Evolutionary conservation across 768 basidiomycete species (phyloP), one percentile per base, ranked within the genome.

Genomic region (Tricholomella constricta): DNA sequence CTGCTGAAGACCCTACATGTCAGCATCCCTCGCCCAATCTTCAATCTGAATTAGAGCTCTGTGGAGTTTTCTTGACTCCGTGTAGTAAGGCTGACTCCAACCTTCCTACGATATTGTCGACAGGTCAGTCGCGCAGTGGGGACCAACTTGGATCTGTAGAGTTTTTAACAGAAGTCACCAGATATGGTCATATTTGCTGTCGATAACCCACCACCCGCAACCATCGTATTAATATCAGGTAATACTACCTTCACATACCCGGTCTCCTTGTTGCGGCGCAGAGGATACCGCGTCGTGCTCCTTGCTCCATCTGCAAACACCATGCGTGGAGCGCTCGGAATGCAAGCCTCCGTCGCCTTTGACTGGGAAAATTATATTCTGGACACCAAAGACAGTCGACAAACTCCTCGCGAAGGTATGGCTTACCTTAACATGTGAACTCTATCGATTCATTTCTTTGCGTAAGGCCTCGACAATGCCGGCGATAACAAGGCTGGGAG

Each of bases 211-310:
- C 29, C 34, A 10, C 54, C 51, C 22, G 53, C 54, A 20, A 61
- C 51, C 4, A 54, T 61, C 20, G 42, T 61, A 7, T 38, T 61
- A 35, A 48, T 61, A 12, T 58, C 54, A 46, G 48, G 41, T 14
- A 41, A 48, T 32, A 14, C 26, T 11, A 36, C 22, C 20, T 29
- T 48, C 20, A 19, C 31, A 14, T 56, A 52, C 27, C 41, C 49
- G 19, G 15, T 51, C 17, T 53, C 48, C 22, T 36, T 40, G 5
- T 35, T 59, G 12, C 55, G 41, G 8, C 46, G 23, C n/a, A 43
- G 49, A 45, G 37, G 52, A 42, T 59, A 54, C 25, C 10, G 35
- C 7, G 41, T 50, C 20, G 34, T 58, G 0, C 31, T 58, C 10
- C 31, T 49, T 14, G 31, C 15, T 27, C 34, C 53, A 20, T 35